A percentile compares a stretch with the other conserved stretches of the same genome.
Evolutionary conservation across 2,329 filamentous ascomycete species (phyloP).

Genomic region (Fusarium sacchari): DNA sequence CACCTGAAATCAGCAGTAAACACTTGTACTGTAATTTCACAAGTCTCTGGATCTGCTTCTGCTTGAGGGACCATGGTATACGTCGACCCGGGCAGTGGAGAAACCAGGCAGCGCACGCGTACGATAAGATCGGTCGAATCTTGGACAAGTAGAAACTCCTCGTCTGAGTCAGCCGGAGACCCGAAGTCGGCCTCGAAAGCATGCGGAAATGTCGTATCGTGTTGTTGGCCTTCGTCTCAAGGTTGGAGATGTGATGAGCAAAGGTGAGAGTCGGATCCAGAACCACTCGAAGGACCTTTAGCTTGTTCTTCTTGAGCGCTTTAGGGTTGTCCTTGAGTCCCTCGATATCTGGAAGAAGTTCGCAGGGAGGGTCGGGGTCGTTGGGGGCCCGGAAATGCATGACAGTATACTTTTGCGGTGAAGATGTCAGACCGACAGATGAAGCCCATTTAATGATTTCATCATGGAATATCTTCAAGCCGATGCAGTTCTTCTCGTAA

Average conservation of each 20-base stretch:
- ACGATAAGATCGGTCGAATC: neutral
- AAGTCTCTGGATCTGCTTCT: neutral
- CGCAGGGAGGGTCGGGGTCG: neutral
- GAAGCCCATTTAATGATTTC: neutral
- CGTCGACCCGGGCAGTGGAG: neutral
- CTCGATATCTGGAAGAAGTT: neutral
- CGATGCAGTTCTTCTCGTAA: slow-evolving; percentile 1
- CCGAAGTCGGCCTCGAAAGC: neutral
- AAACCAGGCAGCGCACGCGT: slow-evolving; percentile 15
- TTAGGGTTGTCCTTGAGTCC: neutral
- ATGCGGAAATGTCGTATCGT: neutral
- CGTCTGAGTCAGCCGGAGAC: neutral
- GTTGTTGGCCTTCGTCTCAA: neutral
- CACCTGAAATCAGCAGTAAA: neutral
- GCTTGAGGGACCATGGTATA: neutral
- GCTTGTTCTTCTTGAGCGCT: neutral
- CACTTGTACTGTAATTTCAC: slow-evolving; percentile 3
- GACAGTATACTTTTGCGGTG: slow-evolving; percentile 6
- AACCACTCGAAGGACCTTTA: neutral
- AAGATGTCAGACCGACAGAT: neutral
- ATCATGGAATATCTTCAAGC: neutral
- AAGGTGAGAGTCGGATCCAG: neutral
- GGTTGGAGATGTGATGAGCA: neutral
- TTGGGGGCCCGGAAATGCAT: slow-evolving; percentile 1
- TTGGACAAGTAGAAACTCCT: neutral